Evolutionary conservation across 1,284 basidiomycete species (phyloP).

Genomic region (Volvariella surrecta): DNA sequence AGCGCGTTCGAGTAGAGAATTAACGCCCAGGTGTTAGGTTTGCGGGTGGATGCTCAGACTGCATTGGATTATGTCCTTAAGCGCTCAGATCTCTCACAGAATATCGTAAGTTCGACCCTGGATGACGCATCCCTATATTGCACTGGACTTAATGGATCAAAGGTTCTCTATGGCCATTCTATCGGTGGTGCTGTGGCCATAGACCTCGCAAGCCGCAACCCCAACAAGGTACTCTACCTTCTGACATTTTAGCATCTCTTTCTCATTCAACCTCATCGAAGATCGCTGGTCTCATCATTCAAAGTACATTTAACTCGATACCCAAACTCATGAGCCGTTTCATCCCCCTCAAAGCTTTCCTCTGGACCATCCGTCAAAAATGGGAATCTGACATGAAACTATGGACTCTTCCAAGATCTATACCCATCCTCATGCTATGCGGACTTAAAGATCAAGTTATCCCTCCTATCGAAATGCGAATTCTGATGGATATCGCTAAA

Average conservation of each 20-base stretch:
- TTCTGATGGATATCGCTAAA: constrained; percentile 20
- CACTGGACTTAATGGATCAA: neutral
- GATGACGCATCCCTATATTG: neutral
- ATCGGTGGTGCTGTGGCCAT: constrained; percentile 36
- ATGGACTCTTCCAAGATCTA: constrained; percentile 14
- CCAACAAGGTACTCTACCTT: constrained; percentile 15
- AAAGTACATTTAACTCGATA: constrained; percentile 30
- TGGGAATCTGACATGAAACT: constrained; percentile 25
- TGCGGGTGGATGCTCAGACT: constrained; percentile 31
- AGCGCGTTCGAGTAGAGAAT: neutral
- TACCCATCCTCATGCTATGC: constrained; percentile 25
- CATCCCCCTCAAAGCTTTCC: constrained; percentile 16
- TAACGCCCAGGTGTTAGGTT: constrained; percentile 16
- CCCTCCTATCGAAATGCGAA: constrained; percentile 22
- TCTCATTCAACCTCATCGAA: constrained; percentile 4
- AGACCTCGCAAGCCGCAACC: constrained; percentile 29
- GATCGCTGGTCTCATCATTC: constrained; percentile 26
- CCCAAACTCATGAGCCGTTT: constrained; percentile 21
- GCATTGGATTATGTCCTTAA: constrained; percentile 25
- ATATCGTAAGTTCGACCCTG: neutral
- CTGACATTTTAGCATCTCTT: neutral
- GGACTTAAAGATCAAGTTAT: constrained; percentile 22
- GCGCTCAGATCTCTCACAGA: constrained; percentile 17
- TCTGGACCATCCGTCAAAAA: constrained; percentile 22
- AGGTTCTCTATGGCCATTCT: constrained; percentile 32